Base-by-base conservation (phyloP, 2,329 filamentous ascomycete species). In the Penicillium oxalicum region DNA sequence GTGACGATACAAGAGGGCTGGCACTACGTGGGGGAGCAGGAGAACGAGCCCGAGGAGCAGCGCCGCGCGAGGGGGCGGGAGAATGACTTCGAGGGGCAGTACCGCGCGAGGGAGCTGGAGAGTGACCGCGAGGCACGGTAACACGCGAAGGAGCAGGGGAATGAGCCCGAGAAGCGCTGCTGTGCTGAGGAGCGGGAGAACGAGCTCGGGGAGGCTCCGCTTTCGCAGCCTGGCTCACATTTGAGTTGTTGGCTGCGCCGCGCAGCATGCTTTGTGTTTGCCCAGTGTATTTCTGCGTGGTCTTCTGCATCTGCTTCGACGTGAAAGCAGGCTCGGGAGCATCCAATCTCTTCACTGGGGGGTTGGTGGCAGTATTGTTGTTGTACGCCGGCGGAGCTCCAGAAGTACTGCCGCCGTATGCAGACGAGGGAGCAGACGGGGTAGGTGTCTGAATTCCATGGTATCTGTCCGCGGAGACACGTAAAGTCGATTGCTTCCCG, bases 401-500 rank as follows among this genome's bases (percentile, higher is more conserved):
- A 33, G 64, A 54, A 44, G 51, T 50, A 40, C 58, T 63, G 27
- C 63, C 52, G 34, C 61, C 64, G 50, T 65, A 67, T 9, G 61
- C 55, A 18, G 72, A 68, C 11, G 70, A 64, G 32, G 68, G 64
- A 13, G 70, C 66, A 12, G 69, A 69, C 25, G 73, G 86, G 5
- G 79, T 83, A 4, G 93, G 91, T 1, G 91, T 95, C 9, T 87
- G 76, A 53, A 98, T 85, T n/a, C 93, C 91, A 63, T 94, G 88
- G 69, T 95, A 96, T 52, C 88, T 84, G 67, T 98, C 94, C 13
- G 91, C 93, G n/a, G 93, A 95, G 51, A 95, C 82, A n/a, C 94
- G 83, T 42, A 81, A 77, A 3, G 84, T 84, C 5, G 88, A 81
- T 59, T 91, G 86, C 70, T 97, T 97, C 12, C 77, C 79, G 4